phyloP scores from a whole-genome alignment of 164 flowering plant genomes.

The Liquidambar formosana region DNA sequence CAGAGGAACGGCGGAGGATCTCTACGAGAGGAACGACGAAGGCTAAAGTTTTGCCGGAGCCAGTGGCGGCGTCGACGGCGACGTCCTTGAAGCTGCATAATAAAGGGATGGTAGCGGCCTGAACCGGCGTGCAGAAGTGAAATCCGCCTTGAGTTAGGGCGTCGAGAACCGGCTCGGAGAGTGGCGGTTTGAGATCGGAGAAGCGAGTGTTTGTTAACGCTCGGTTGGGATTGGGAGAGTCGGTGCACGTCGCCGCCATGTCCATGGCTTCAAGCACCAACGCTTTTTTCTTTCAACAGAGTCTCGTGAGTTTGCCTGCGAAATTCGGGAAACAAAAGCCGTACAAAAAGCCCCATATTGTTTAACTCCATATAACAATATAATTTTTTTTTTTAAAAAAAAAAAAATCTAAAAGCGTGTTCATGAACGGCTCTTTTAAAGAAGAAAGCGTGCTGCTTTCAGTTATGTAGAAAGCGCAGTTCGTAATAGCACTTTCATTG shows the following conservation, averaged over 20 bases:
- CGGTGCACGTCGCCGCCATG: constrained; percentile 17
- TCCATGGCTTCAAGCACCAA: no score
- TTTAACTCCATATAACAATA: no score
- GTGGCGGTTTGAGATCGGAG: constrained; percentile 74
- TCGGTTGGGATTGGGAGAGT: constrained; percentile 26
- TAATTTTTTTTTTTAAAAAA: no score
- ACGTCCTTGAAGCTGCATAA: constrained; percentile 87
- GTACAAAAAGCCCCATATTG: no score
- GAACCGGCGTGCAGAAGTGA: constrained; percentile 89
- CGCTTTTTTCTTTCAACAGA: no score
- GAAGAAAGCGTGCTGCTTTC: no score
- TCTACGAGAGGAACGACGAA: constrained; percentile 85
- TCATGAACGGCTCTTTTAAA: no score
- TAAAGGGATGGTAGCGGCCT: constrained; percentile 85
- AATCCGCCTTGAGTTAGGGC: constrained; percentile 59
- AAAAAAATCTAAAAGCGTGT: no score
- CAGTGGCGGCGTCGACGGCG: constrained; percentile 94
- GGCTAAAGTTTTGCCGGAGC: constrained; percentile 95
- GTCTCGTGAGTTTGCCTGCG: no score
- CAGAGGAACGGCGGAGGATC: constrained; percentile 62
- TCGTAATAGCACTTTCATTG: no score
- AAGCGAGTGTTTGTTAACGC: constrained; percentile 72
- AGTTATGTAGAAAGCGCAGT: no score
- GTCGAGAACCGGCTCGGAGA: constrained; percentile 65
- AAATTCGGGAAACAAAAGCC: no score